phyloP scores from a whole-genome alignment of 73 alveolate species.

The Paramecium biaurelia region DNA sequence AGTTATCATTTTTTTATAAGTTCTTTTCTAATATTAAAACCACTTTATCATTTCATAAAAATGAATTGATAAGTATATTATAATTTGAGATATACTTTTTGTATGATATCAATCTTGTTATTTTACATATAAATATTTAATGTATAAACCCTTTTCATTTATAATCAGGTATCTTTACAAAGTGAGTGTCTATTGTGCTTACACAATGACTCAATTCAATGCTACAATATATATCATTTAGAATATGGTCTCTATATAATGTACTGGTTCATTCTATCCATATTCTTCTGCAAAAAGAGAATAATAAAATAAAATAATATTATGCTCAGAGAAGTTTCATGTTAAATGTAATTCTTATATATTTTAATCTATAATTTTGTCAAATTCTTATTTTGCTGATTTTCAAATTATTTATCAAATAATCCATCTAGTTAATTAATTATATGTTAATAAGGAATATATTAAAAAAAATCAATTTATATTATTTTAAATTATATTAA shows the following conservation, averaged over 20 bases:
- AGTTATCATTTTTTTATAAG: no score
- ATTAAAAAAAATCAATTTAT: no score
- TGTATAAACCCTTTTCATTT: conserved; percentile 12
- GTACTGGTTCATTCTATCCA: conserved; percentile 54
- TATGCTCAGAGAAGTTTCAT: conserved; percentile 22
- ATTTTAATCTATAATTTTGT: no score
- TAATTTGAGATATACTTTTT: no score
- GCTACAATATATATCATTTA: conserved; percentile 55
- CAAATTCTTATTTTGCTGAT: no score
- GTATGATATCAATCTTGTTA: conserved; percentile 45
- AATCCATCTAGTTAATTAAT: no score
- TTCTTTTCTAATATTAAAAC: not conserved
- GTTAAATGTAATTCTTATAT: no score
- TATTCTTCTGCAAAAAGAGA: conserved; percentile 52
- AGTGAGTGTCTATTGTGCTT: conserved; percentile 9
- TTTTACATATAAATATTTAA: conserved; percentile 49
- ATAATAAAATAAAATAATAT: conserved; percentile 42
- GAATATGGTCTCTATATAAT: conserved; percentile 43
- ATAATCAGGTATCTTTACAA: not conserved
- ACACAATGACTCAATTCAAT: conserved; percentile 37
- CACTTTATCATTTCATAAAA: no score
- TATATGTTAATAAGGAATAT: no score
- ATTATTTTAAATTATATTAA: no score
- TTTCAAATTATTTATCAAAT: no score
- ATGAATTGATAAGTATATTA: no score